Evolutionary conservation across 192 early-diverging fungal genomes (phyloP).

Genomic region (Diversispora epigaea): DNA sequence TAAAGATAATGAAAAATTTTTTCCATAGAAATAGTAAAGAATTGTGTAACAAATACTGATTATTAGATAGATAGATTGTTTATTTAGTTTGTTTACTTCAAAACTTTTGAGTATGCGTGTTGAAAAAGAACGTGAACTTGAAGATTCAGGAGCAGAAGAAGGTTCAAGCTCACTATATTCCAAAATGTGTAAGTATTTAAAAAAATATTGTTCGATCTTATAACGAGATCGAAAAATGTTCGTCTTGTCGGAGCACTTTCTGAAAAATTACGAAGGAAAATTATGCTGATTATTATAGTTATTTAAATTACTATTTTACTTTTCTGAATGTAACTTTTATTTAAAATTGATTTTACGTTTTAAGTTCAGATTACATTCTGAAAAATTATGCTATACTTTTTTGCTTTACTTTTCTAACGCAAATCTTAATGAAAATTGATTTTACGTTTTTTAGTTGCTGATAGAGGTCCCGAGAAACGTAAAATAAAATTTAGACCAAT

Average conservation of each 20-base stretch:
- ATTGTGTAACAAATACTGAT: too few species aligned
- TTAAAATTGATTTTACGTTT: background rate
- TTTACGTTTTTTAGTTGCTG: constrained; percentile 38
- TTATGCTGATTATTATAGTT: background rate
- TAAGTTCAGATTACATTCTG: too few species aligned
- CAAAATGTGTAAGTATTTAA: constrained; percentile 8
- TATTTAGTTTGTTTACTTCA: too few species aligned
- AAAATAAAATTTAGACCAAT: constrained; percentile 45
- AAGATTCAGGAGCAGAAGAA: background rate
- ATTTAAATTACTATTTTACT: background rate
- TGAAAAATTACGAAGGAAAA: background rate
- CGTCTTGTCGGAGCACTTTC: background rate
- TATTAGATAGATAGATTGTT: too few species aligned
- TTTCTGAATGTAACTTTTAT: background rate
- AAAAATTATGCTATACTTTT: too few species aligned
- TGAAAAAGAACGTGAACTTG: too few species aligned
- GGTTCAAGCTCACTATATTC: background rate
- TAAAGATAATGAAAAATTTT: too few species aligned
- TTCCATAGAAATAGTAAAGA: too few species aligned
- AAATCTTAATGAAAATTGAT: background rate
- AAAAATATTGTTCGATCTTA: background rate
- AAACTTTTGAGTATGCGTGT: too few species aligned
- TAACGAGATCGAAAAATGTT: too few species aligned
- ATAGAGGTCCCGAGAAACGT: constrained; percentile 48
- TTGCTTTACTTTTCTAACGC: background rate